Evolutionary conservation across 306 rosid genomes (phyloP), one percentile per base, ranked within the genome.

Genomic region (Begonia peltatifolia): DNA sequence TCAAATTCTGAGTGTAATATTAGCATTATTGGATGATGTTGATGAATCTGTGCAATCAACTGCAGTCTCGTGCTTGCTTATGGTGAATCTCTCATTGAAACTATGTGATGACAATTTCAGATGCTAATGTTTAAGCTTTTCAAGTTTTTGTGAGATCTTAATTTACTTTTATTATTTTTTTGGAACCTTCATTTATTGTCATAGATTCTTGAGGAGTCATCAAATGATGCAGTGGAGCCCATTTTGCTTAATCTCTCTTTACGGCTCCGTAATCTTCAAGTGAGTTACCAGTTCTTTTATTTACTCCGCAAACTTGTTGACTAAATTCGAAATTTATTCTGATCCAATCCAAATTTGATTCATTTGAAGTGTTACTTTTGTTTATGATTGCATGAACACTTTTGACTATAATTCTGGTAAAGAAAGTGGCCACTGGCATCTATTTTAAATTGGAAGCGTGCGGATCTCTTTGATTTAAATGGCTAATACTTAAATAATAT

Each of bases 11-110:
- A 94, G 97, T 58, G 97, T 89, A 30, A 80, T 82, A 74, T 67
- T 85, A 74, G 97, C 97, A 41, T 73, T 89, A 61, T 84, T 89
- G 8, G 97, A 89, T 58, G 97, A 89, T 71, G 72, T 78, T 18
- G 82, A 78, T 72, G 97, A 85, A 80, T 73, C 80, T 55, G 97
- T 89, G 63, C 97, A 89, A 60, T 71, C 83, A 70, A 89, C 97
- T 65, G 94, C 95, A 58, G 89, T 89, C 53, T 76, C 95, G 46
- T 82, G 94, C 80, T 76, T 85, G 56, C 87, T 89, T 59, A 83
- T 59, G 94, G 97, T 85, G 68, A 70, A 59, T 59, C 38, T 30
- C 38, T 30, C 38, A 30, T 30, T 30, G 38, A 5, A 3, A 30
- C 38, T 30, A 30, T 30, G 38, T 30, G 38, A 9, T 30, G 38